Conservation (phyloP, 139 green algal genomes). For the Penium margaritaceum region DNA sequence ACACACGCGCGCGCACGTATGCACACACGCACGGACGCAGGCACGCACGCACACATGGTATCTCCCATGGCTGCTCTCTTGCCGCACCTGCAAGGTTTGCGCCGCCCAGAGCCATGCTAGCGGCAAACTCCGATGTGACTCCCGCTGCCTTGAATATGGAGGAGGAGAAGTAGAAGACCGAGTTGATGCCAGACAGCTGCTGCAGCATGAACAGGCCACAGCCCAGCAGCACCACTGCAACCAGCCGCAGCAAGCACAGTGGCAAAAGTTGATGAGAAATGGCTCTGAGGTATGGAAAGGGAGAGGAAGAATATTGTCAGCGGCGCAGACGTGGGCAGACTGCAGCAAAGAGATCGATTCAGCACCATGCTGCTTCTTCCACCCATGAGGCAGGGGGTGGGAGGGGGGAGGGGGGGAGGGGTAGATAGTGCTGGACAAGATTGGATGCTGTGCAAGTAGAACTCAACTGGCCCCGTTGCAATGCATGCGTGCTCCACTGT, state of each 20-base stretch:
- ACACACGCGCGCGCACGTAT: no score
- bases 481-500: no score
- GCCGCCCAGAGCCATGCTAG: constrained; percentile 70
- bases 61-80: background rate
- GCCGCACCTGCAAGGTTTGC: constrained; percentile 63
- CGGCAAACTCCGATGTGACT: constrained; percentile 65
- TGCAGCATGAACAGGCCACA: constrained; percentile 75
- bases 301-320: background rate
- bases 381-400: no score
- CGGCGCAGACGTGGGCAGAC: no score
- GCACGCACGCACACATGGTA: no score
- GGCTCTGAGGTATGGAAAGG: background rate
- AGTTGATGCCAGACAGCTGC: constrained; percentile 89
- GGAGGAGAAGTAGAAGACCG: constrained; percentile 83
- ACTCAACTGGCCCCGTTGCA: no score
- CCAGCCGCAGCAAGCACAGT: background rate
- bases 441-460: no score
- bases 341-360: no score
- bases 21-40: no score
- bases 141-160: constrained; percentile 80
- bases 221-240: constrained; percentile 20
- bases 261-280: background rate
- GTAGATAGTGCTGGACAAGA: no score
- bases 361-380: no score
- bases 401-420: no score